Base-by-base conservation (phyloP, 2,329 filamentous ascomycete genomes). In the Salinomyces thailandicus region DNA sequence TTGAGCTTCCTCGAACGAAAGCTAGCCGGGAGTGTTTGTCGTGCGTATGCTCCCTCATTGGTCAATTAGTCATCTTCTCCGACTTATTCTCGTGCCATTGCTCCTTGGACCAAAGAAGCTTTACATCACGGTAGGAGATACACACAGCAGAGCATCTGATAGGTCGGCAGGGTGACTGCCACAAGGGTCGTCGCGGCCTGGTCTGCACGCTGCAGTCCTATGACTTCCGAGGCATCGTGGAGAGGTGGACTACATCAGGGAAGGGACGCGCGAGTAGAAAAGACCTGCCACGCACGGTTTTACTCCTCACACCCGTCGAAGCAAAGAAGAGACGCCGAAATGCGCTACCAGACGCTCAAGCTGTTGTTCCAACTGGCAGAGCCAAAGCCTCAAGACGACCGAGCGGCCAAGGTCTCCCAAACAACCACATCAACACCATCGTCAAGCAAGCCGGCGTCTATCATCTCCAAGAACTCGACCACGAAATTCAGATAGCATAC, bases 341-440 rank as follows among this genome's bases (percentile, higher is more conserved):
- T 41, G 38, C 34, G 38, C 18, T 41, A 41, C 18, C 38, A 41
- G 31, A 41, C 36, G 8, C 35, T 41, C 28, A 38, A 37, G 34
- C 38, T 41, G 6, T 22, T 41, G 22, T 31, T 37, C 20, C 28
- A 33, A 16, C 30, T 39, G 20, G 26, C 17, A 15, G 26, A 31
- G 5, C 27, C 27, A 5, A 30, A 30, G 14, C 27, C 27, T 3
- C 27, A 30, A 4, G 11, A 30, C 11, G 11, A 9, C 3, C 11
- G 8, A 30, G 8, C 27, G 15, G 7, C 27, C 11, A 30, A 26
- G 22, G 22, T 8, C n/a, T 26, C 22, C 9, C 9, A 13, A 30
- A 7, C 27, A 5, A 13, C 14, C 11, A 12, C 14, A 15, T 30
- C 27, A n/a, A 30, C 27, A 9, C 27, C 27, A 30, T 9, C 11